phyloP scores from a whole-genome alignment of 2,329 filamentous ascomycete species.

The Alternaria gansuensis region DNA sequence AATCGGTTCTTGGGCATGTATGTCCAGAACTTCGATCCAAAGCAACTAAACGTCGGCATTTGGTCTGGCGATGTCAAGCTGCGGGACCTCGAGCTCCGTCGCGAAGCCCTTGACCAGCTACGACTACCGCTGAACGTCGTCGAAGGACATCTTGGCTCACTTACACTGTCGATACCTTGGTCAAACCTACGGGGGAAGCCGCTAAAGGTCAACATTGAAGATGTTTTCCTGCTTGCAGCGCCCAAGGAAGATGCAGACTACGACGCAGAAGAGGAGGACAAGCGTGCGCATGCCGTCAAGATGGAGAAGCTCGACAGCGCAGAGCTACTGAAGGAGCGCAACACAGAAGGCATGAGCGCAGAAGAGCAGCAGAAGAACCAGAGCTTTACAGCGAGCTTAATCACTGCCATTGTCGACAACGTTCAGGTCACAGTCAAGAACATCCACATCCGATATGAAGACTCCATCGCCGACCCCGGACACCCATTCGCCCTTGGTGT shows the following conservation, averaged over 20 bases:
- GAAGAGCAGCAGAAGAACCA: constrained; percentile 98
- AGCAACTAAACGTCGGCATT: constrained; percentile 97
- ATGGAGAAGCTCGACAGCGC: constrained; percentile 98
- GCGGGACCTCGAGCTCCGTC: constrained; percentile 86
- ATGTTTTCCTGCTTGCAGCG: constrained; percentile 94
- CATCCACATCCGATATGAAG: constrained; percentile 97
- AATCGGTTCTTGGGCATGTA: constrained; percentile 99
- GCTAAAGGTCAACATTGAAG: constrained; percentile 92
- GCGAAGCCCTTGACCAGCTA: constrained; percentile 95
- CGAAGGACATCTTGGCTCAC: constrained; percentile 89
- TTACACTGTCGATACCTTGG: constrained; percentile 95
- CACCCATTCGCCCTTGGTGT: constrained; percentile 94
- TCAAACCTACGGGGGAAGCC: constrained; percentile 94
- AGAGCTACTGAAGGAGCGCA: constrained; percentile 90
- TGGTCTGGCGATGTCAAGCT: constrained; percentile 99
- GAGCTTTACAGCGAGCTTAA: constrained; percentile 93
- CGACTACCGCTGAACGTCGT: constrained; percentile 96
- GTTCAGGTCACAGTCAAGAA: constrained; percentile 98
- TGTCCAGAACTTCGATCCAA: constrained; percentile 98
- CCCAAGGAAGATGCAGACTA: constrained; percentile 96
- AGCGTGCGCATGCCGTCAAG: constrained; percentile 87
- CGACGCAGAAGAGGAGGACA: constrained; percentile 90
- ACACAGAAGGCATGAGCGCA: constrained; percentile 88
- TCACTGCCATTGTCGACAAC: constrained; percentile 98
- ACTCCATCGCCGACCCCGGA: constrained; percentile 91